Conservation (phyloP, 2,329 filamentous ascomycete genomes). For the Paraconiothyrium sp. region DNA sequence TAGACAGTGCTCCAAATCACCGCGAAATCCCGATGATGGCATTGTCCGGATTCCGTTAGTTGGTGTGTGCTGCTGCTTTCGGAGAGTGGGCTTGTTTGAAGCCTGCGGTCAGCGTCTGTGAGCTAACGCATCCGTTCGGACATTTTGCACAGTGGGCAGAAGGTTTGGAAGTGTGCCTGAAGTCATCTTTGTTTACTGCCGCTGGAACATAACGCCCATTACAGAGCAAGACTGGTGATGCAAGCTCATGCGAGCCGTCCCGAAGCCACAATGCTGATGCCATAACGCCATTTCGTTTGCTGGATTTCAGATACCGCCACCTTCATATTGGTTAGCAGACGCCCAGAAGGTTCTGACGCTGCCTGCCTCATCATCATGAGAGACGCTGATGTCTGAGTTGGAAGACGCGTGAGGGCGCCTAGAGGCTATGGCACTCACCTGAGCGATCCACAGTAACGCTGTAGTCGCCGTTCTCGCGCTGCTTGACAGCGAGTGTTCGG, state of each 20-base stretch:
- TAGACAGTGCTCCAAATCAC: conserved; percentile 2
- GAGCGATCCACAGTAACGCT: conserved; percentile 49
- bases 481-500: conserved; percentile 37
- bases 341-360: neutral
- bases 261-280: conserved; percentile 8
- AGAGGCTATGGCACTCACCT: conserved; percentile 28
- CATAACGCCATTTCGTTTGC: neutral
- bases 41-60: conserved; percentile 10
- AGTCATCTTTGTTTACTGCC: conserved; percentile 10
- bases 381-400: neutral
- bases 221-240: neutral
- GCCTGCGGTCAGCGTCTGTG: conserved; percentile 9
- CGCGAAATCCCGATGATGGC: neutral
- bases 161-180: neutral
- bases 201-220: neutral
- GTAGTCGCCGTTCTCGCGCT: conserved; percentile 45
- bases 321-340: conserved; percentile 5
- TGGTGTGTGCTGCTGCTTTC: conserved; percentile 12
- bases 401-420: neutral
- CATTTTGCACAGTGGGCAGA: conserved; percentile 11
- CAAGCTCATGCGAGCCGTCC: conserved; percentile 6
- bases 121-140: neutral
- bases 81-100: conserved; percentile 14
- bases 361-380: neutral
- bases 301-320: conserved; percentile 12